These are phyloP conservation scores for Arabidopsis lyrata DNA, from an alignment of 441 rosid species.

Conservation along the genomic window DNA sequence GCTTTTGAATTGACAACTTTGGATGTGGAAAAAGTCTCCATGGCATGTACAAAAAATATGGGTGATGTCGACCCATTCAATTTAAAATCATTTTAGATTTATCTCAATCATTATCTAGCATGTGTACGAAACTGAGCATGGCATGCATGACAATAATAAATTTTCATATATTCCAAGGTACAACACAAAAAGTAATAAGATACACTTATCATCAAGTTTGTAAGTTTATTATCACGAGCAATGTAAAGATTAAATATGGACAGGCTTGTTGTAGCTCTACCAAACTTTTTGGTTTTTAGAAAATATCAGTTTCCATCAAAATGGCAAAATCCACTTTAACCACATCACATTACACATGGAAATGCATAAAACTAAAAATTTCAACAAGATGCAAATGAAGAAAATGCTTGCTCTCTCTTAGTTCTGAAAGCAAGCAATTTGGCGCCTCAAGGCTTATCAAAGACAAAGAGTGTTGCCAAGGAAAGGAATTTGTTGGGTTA, in stretches of 20 bases:
- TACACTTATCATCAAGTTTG: neutral
- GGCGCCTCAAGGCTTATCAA: conserved; percentile 36
- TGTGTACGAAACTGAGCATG: no score
- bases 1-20: neutral
- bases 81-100: neutral
- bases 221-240: neutral
- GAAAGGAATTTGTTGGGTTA: conserved; percentile 22
- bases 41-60: neutral
- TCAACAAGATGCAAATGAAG: conserved; percentile 31
- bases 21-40: neutral
- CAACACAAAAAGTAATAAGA: neutral
- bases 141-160: no score
- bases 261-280: neutral
- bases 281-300: neutral
- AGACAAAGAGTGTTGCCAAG: conserved; percentile 20
- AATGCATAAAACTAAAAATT: conserved; percentile 14
- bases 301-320: conserved; percentile 2
- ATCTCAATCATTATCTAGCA: no score
- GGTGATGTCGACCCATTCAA: neutral
- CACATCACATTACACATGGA: conserved; percentile 14
- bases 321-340: conserved; percentile 5
- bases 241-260: neutral
- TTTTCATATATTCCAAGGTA: no score
- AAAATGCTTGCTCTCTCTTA: conserved; percentile 30
- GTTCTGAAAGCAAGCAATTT: conserved; percentile 38